Base-by-base conservation (phyloP, 108 stramenopile genomes). In the Nitzschia putrida region DNA sequence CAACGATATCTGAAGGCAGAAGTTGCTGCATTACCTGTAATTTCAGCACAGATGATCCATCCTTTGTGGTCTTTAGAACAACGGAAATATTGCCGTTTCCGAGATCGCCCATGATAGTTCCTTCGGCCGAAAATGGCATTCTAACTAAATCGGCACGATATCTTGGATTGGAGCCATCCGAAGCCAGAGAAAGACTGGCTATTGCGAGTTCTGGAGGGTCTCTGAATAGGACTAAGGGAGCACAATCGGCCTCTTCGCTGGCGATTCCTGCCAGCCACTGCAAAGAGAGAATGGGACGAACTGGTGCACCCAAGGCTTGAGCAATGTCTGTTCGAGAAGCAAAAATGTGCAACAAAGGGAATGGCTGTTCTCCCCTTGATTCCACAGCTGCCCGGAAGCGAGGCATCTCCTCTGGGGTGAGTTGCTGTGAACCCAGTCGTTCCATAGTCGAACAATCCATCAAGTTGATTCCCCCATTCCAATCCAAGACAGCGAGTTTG, bases 381-480 rank as follows among this genome's bases (percentile, higher is more conserved):
- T 34, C 29, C 4, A 34, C 52, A 29, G 72, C 51, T 21, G 43
- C n/a, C 44, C 53, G 43, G 34, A 53, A 54, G 8, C 39, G 38
- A 9, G 66, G 64, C 47, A 68, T 66, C 42, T 78, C 74, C 13
- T 78, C 57, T 11, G 11, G 34, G 1, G 73, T 43, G 18, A 78
- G 29, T 12, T 49, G 39, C 38, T 85, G 79, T 3, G 83, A 64
- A 8, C 74, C 79, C 13, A 66, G 22, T 43, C 69, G 83, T 16
- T 78, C 76, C 47, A 83, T 38, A 20, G 72, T 41, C 20, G 80
- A 69, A 56, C 87, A 90, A 73, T 93, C 85, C 41, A 87, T 41
- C 13, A 90, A 54, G 13, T 82, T 67, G 26, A 86, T 77, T 23
- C 85, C 88, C 21, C 92, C 89, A 66, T 94, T 86, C 65, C 68